Percentiles rank a stretch among this genome's conserved stretches.
phyloP scores from a whole-genome alignment of 441 rosid species.

The Pelargonium myrrhifolium region DNA sequence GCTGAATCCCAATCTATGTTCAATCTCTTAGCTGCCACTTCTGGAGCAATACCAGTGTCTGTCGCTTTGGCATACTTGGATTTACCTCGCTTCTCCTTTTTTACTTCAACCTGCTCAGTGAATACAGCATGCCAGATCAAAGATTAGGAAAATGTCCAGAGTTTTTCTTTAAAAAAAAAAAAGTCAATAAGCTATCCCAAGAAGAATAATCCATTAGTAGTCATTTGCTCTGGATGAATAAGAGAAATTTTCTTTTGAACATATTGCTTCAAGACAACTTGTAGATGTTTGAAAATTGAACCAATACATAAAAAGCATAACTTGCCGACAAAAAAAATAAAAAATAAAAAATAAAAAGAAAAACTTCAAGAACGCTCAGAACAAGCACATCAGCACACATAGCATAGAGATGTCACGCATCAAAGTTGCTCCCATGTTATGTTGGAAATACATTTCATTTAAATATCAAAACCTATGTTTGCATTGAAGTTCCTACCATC shows the following conservation, averaged over 20 bases:
- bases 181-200: background rate
- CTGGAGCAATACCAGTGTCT: conserved; percentile 72
- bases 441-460: no score
- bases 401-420: no score
- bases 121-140: conserved; percentile 10
- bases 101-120: conserved; percentile 44
- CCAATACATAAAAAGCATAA: no score
- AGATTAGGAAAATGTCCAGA: background rate
- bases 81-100: conserved; percentile 52
- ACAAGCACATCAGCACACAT: no score
- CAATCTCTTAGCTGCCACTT: conserved; percentile 76
- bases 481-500: no score
- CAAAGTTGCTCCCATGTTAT: no score
- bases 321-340: no score
- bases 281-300: background rate
- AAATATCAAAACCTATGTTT: no score
- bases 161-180: background rate
- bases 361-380: background rate
- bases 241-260: background rate
- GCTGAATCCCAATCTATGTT: conserved; percentile 91
- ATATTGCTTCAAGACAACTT: background rate
- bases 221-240: background rate
- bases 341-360: background rate
- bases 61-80: conserved; percentile 81
- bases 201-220: background rate